phyloP scores from a whole-genome alignment of 768 basidiomycete genomes.

The Boletus vermiculosoides region DNA sequence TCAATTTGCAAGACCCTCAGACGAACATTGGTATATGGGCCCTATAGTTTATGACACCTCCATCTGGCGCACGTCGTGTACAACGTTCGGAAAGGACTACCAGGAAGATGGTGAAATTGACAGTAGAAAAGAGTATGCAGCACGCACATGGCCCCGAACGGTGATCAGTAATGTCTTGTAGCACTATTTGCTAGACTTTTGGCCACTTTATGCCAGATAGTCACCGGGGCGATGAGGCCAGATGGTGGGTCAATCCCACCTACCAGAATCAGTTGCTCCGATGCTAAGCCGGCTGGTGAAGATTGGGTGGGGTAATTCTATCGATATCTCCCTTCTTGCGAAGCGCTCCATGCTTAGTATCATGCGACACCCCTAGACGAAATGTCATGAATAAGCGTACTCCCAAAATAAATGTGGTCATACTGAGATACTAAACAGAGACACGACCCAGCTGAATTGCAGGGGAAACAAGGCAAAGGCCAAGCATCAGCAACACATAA shows the following conservation, averaged over 20 bases:
- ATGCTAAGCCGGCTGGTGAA: slow-evolving; percentile 17
- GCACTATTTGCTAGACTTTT: background rate
- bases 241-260: background rate
- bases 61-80: background rate
- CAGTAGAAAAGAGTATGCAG: no score
- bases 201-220: background rate
- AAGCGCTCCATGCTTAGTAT: slow-evolving; percentile 24
- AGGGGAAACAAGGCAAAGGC: background rate
- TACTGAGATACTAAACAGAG: slow-evolving; percentile 16
- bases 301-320: background rate
- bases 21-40: background rate
- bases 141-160: background rate
- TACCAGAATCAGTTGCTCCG: background rate
- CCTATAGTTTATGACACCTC: background rate
- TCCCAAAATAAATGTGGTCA: background rate
- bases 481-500: slow-evolving; percentile 2
- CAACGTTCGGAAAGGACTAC: no score
- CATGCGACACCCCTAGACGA: slow-evolving; percentile 25
- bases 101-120: background rate
- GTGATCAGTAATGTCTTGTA: background rate
- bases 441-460: slow-evolving; percentile 13
- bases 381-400: background rate
- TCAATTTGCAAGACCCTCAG: background rate
- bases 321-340: background rate
- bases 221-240: background rate